phyloP scores from a whole-genome alignment of 176 grass and related monocot species.

The Eremochloa ophiuroides region DNA sequence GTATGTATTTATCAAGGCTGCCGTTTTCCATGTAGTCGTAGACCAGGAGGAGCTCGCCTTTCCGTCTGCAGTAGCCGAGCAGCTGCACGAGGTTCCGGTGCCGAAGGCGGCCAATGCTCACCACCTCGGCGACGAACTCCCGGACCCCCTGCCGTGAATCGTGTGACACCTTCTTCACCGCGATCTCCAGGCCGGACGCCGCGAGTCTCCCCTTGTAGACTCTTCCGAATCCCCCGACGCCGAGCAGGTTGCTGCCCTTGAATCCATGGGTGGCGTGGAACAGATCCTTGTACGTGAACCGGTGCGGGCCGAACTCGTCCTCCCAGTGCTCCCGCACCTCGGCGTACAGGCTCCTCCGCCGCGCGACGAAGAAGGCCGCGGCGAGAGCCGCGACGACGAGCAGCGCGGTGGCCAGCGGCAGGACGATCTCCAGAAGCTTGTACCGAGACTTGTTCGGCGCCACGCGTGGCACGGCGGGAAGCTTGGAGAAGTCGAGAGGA shows the following conservation, averaged over 20 bases:
- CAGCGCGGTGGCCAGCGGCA: no score
- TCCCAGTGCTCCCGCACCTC: constrained; percentile 46
- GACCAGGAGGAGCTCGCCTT: constrained; percentile 62
- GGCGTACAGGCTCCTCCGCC: background rate
- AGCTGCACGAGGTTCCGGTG: constrained; percentile 70
- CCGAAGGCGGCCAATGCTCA: constrained; percentile 59
- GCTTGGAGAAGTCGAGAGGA: no score
- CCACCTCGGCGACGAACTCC: constrained; percentile 68
- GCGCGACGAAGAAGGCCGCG: no score
- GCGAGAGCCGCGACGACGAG: no score
- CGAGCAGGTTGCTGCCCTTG: constrained; percentile 16
- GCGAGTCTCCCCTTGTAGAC: no score
- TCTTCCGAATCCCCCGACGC: constrained; percentile 26
- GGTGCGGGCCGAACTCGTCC: constrained; percentile 35
- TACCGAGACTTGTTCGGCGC: no score
- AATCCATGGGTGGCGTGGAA: constrained; percentile 38
- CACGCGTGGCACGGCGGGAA: no score
- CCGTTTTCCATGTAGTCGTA: constrained; percentile 77
- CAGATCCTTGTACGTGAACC: constrained; percentile 41
- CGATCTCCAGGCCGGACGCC: no score
- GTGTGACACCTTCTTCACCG: no score
- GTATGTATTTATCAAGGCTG: no score
- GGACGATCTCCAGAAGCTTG: no score
- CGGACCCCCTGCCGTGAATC: no score
- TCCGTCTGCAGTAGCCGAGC: constrained; percentile 63